Conservation (phyloP, 2,329 filamentous ascomycete genomes). For the Trichoderma oligosporum region DNA sequence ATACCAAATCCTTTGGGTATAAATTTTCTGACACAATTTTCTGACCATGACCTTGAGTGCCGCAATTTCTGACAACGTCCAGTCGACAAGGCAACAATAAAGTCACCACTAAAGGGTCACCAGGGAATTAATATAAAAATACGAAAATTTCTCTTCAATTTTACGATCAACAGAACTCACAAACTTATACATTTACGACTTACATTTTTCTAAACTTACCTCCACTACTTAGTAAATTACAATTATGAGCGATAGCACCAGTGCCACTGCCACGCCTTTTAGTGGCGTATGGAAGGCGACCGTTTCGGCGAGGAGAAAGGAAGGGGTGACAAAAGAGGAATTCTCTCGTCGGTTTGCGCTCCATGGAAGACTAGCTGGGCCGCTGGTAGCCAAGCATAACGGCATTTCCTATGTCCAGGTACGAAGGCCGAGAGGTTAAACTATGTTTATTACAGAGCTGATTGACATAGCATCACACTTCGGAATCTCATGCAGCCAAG, state of each 20-base stretch:
- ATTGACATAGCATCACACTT: conserved; percentile 1
- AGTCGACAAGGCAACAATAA: not conserved
- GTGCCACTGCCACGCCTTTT: not conserved
- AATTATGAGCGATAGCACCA: not conserved
- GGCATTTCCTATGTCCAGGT: conserved; percentile 14
- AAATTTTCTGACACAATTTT: not conserved
- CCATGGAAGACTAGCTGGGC: conserved; percentile 6
- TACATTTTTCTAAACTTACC: not conserved
- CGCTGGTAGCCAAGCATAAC: conserved; percentile 2
- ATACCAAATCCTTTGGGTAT: too few species aligned
- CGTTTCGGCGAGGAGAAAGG: conserved; percentile 1
- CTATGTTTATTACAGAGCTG: not conserved
- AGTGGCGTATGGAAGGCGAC: conserved; percentile 4
- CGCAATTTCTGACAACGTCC: not conserved
- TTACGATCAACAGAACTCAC: too few species aligned
- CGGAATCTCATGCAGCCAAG: not conserved
- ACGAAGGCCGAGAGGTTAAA: not conserved
- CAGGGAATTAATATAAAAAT: not conserved
- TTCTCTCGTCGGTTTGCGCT: conserved; percentile 14
- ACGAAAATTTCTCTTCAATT: too few species aligned
- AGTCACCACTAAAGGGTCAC: not conserved
- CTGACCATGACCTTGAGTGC: not conserved
- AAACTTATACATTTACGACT: not conserved
- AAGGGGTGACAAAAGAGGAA: conserved; percentile 7
- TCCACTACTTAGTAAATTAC: not conserved